Conservation (phyloP, 2,329 filamentous ascomycete species). For the Ophiocordyceps unilateralis region DNA sequence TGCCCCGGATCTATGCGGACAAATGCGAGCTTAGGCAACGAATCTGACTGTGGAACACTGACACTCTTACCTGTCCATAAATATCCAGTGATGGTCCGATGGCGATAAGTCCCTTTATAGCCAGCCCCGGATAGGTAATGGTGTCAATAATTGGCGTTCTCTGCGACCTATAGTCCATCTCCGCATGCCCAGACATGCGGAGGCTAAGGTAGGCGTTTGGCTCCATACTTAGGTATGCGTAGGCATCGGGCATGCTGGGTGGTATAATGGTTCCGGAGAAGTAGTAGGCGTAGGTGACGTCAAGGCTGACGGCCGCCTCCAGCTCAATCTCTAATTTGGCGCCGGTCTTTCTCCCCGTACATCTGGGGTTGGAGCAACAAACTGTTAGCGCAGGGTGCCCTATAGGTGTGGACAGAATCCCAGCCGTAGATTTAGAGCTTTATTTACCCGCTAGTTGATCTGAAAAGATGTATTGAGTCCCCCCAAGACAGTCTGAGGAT, state of each 20-base stretch:
- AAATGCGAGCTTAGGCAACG: not conserved
- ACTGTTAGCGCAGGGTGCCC: too few relatives aligned
- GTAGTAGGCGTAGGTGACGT: conserved; percentile 1
- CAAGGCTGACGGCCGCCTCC: not conserved
- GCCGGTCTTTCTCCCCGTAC: not conserved
- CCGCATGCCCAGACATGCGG: not conserved
- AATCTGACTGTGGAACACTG: not conserved
- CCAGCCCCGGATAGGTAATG: not conserved
- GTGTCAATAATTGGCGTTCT: not conserved
- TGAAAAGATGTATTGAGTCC: not conserved
- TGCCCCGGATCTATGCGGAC: not conserved
- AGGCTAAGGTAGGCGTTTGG: not conserved
- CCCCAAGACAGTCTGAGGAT: not conserved
- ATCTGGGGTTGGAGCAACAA: not conserved
- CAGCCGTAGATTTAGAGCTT: too few relatives aligned
- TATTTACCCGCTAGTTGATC: not conserved
- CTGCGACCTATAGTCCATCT: not conserved
- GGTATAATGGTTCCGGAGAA: not conserved
- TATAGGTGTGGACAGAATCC: too few relatives aligned
- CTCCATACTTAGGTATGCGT: conserved; percentile 1
- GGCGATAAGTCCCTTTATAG: not conserved
- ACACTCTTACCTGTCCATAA: not conserved
- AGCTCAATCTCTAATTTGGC: conserved; percentile 1
- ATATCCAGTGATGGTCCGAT: conserved; percentile 1
- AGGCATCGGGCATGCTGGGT: not conserved